These are phyloP conservation scores for Rachicladosporium sp. DNA, from an alignment of 2,329 filamentous ascomycete genomes.

Conservation along the genomic window DNA sequence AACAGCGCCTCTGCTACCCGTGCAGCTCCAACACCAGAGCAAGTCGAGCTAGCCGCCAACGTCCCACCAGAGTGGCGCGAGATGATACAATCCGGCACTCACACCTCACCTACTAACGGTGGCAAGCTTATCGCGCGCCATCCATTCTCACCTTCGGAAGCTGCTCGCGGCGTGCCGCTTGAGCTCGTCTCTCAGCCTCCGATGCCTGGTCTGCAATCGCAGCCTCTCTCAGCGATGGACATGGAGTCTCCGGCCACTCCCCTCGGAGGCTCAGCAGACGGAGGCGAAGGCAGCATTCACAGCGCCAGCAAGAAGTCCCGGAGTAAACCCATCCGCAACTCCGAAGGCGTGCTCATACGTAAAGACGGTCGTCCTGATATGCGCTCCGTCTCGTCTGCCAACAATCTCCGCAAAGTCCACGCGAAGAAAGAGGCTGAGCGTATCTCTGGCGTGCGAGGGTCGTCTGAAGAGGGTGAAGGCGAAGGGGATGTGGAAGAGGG, in stretches of 20 bases:
- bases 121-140: too few relatives aligned
- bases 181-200: too few relatives aligned
- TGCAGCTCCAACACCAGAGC: constrained; percentile 13
- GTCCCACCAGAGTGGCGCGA: constrained; percentile 30
- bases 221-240: too few relatives aligned
- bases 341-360: constrained; percentile 38
- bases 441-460: constrained; percentile 17
- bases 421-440: constrained; percentile 34
- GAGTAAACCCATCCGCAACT: constrained; percentile 38
- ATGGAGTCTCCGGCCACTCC: too few relatives aligned
- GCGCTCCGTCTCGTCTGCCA: constrained; percentile 38
- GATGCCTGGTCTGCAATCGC: too few relatives aligned
- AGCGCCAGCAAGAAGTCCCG: constrained; percentile 31
- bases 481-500: constrained; percentile 6
- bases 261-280: constrained; percentile 5
- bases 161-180: too few relatives aligned
- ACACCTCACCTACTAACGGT: too few relatives aligned
- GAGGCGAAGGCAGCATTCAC: constrained; percentile 11
- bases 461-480: constrained; percentile 9
- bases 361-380: constrained; percentile 41
- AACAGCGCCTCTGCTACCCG: constrained; percentile 8
- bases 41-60: constrained; percentile 10
- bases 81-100: background rate
- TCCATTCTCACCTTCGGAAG: too few relatives aligned
- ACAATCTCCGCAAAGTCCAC: constrained; percentile 39